Percentiles rank a stretch among this genome's conserved stretches.
phyloP scores from a whole-genome alignment of 495 filamentous ascomycete species.

The Antarctomyces pellizariae region DNA sequence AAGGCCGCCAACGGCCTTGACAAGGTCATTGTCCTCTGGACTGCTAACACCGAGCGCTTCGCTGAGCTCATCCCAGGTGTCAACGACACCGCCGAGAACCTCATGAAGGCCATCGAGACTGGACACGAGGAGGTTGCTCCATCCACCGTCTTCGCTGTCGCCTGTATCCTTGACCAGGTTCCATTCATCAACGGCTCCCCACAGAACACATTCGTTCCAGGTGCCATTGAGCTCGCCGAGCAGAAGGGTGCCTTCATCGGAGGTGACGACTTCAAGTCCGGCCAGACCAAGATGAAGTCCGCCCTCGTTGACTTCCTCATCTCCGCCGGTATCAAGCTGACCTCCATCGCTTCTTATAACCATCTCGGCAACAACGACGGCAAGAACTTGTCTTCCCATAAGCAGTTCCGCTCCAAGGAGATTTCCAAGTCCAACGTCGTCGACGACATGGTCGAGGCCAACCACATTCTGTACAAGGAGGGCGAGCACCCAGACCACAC shows the following conservation, averaged over 20 bases:
- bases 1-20: constrained; percentile 68
- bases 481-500: constrained; percentile 79
- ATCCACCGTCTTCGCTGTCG: constrained; percentile 88
- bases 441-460: constrained; percentile 97
- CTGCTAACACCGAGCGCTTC: constrained; percentile 94
- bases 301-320: constrained; percentile 96
- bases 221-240: constrained; percentile 77
- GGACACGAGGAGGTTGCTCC: constrained; percentile 80
- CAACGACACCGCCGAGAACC: constrained; percentile 91
- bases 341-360: constrained; percentile 97
- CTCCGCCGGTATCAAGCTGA: constrained; percentile 96
- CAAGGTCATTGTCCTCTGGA: constrained; percentile 97
- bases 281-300: constrained; percentile 99
- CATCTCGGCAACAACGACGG: constrained; percentile 98
- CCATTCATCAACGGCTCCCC: constrained; percentile 99
- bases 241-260: constrained; percentile 76
- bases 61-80: constrained; percentile 70
- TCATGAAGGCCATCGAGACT: constrained; percentile 61
- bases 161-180: constrained; percentile 66
- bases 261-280: constrained; percentile 98
- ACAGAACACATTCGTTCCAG: constrained; percentile 96
- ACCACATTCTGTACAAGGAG: constrained; percentile 66
- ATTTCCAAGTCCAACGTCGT: constrained; percentile 98
- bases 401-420: constrained; percentile 98
- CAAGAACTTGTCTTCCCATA: constrained; percentile 92